These are phyloP conservation scores for Stramenopiles sp. DNA, from an alignment of 352 stramenopile species.

Conservation along the genomic window DNA sequence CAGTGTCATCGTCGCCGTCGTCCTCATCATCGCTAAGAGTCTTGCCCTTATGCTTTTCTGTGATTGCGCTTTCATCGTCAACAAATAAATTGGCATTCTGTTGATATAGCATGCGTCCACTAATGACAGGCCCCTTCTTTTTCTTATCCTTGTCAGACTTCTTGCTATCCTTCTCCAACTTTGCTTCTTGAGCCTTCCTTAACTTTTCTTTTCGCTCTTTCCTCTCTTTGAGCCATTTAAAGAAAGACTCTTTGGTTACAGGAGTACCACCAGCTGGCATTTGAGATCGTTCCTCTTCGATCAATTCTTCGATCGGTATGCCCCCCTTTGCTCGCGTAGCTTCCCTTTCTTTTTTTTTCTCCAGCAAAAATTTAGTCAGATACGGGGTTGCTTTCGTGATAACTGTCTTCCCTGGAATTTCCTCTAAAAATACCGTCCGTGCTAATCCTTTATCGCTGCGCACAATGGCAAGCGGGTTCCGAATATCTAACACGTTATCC, in stretches of 20 bases:
- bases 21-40: slow-evolving; percentile 6
- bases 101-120: slow-evolving; percentile 1
- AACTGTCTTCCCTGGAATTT: slow-evolving; percentile 9
- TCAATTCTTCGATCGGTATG: slow-evolving; percentile 10
- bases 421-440: neutral
- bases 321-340: neutral
- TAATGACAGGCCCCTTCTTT: neutral
- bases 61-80: slow-evolving; percentile 1
- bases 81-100: slow-evolving; percentile 8
- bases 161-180: neutral
- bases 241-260: slow-evolving; percentile 5
- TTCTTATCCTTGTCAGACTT: neutral
- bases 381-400: neutral
- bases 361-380: neutral
- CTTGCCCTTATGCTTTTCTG: slow-evolving; percentile 1
- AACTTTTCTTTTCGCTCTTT: neutral
- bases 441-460: slow-evolving; percentile 7
- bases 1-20: neutral
- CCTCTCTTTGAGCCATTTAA: neutral
- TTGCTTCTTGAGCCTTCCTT: neutral
- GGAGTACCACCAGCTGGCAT: slow-evolving; percentile 2
- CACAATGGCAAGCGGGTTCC: neutral
- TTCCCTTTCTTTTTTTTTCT: slow-evolving; percentile 12
- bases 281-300: slow-evolving; percentile 12
- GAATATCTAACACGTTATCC: slow-evolving; percentile 8